Percentiles rank a stretch among this genome's conserved stretches.
Conservation (phyloP, 805 yeast genomes). For the Metschnikowia lochheadii region DNA sequence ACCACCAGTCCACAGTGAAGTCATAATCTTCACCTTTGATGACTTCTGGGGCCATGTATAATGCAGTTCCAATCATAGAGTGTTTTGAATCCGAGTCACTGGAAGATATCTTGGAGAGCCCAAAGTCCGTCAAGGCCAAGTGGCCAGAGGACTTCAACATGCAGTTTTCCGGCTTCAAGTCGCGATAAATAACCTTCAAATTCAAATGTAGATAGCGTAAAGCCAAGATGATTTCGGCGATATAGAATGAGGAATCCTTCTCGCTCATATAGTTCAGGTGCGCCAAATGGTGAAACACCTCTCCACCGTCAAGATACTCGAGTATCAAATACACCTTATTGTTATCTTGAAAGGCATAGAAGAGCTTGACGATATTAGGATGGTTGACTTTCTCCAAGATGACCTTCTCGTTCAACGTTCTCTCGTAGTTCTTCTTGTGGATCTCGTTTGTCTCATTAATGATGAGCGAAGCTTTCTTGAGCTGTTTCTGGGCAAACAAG, state of each 20-base stretch:
- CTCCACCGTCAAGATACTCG: constrained; percentile 89
- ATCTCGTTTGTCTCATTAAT: constrained; percentile 35
- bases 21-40: constrained; percentile 73
- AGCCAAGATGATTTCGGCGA: constrained; percentile 18
- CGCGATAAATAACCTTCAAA: constrained; percentile 40
- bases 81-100: constrained; percentile 37
- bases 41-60: constrained; percentile 89
- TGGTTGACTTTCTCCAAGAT: constrained; percentile 65
- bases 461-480: constrained; percentile 75
- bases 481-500: constrained; percentile 81
- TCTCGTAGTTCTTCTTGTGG: constrained; percentile 45
- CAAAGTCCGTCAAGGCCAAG: constrained; percentile 43
- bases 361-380: constrained; percentile 77
- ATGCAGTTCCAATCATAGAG: constrained; percentile 73
- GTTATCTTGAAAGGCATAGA: constrained; percentile 78
- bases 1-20: constrained; percentile 88
- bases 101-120: constrained; percentile 37
- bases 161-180: constrained; percentile 44
- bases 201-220: constrained; percentile 19
- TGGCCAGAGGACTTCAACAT: constrained; percentile 40
- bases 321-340: constrained; percentile 69
- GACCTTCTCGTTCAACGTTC: constrained; percentile 76
- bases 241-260: constrained; percentile 17
- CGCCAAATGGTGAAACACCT: constrained; percentile 65
- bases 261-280: constrained; percentile 20